phyloP scores from a whole-genome alignment of 257 asterid species.

The Hygrophila difformis region DNA sequence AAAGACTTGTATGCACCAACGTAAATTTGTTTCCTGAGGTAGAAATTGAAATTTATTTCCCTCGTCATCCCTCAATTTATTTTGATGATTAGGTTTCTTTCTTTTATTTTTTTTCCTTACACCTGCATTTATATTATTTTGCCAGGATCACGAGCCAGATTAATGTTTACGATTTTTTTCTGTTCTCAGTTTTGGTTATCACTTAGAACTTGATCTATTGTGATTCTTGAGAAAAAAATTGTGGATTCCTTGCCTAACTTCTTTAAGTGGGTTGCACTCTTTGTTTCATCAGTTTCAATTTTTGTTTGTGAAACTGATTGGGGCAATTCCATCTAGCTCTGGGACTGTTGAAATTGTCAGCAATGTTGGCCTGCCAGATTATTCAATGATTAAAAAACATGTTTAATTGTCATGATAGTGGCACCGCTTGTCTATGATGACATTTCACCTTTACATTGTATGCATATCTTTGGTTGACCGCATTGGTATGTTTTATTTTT shows the following conservation, averaged over 20 bases:
- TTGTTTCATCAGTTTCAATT: no score
- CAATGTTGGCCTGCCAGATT: background rate
- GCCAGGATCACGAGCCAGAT: background rate
- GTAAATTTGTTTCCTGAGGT: background rate
- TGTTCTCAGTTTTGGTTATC: background rate
- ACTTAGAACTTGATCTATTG: no score
- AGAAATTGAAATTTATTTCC: background rate
- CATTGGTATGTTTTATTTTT: background rate
- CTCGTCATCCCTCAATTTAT: background rate
- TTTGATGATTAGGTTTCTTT: background rate
- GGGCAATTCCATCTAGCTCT: background rate
- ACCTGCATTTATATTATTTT: background rate
- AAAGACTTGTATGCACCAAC: background rate
- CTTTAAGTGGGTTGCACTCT: no score
- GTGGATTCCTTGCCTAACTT: no score
- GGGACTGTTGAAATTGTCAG: conserved; percentile 2
- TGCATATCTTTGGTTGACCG: background rate
- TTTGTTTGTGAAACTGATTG: no score
- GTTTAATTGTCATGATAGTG: background rate
- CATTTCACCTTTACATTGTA: background rate
- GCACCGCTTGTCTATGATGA: conserved; percentile 4
- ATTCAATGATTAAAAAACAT: background rate
- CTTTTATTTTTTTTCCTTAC: background rate
- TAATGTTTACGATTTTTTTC: background rate
- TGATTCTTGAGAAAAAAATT: no score